Percentiles rank a stretch among this genome's conserved stretches.
These are phyloP conservation scores for Teunomyces funiuensis DNA, from an alignment of 805 yeast species.

Conservation along the genomic window DNA sequence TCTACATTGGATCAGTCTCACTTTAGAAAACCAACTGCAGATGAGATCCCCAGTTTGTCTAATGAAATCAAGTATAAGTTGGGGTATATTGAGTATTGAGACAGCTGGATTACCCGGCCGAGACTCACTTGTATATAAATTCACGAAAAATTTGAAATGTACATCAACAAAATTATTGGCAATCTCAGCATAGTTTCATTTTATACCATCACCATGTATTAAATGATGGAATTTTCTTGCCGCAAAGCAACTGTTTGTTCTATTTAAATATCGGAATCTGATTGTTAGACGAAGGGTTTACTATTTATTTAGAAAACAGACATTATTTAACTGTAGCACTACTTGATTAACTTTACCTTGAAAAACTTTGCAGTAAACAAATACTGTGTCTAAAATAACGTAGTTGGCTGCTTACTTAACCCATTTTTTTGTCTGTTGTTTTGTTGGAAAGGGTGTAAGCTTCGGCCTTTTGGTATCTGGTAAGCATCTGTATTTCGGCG, in stretches of 20 bases:
- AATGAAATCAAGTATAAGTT: slow-evolving; percentile 29
- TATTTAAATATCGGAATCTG: slow-evolving; percentile 22
- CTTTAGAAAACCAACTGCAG: slow-evolving; percentile 24
- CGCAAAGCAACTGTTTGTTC: slow-evolving; percentile 31
- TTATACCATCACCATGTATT: slow-evolving; percentile 32
- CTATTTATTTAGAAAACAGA: slow-evolving; percentile 20
- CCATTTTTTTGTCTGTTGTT: too few species aligned
- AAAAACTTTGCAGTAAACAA: neutral
- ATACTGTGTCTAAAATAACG: too few species aligned
- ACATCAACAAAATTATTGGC: slow-evolving; percentile 23
- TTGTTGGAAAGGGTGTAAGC: too few species aligned
- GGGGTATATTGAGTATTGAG: neutral
- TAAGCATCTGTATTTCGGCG: slow-evolving; percentile 2
- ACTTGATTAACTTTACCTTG: too few species aligned
- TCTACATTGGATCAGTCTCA: slow-evolving; percentile 6
- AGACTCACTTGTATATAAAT: neutral
- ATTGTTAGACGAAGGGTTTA: slow-evolving; percentile 12
- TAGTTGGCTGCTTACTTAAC: neutral
- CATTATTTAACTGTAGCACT: too few species aligned
- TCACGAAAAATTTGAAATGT: neutral
- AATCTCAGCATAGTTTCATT: slow-evolving; percentile 49
- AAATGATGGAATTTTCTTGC: slow-evolving; percentile 47
- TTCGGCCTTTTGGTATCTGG: too few species aligned
- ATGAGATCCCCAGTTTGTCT: slow-evolving; percentile 34
- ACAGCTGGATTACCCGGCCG: slow-evolving; percentile 10